Conservation (phyloP, 768 basidiomycete species). For the Leccinum disarticulatum region DNA sequence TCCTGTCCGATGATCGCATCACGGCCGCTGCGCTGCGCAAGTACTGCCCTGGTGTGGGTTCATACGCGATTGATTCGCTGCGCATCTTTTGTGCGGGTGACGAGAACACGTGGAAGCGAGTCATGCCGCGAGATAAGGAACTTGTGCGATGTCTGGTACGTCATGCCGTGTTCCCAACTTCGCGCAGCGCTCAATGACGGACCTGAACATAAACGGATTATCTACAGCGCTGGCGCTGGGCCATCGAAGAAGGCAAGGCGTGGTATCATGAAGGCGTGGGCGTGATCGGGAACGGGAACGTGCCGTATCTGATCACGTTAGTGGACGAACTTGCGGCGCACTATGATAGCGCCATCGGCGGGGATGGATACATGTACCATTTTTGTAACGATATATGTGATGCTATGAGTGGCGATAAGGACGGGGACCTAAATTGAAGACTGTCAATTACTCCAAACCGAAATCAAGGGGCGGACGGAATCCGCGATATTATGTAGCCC, state of each 20-base stretch:
- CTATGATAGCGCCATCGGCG: constrained; percentile 25
- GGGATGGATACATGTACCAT: constrained; percentile 27
- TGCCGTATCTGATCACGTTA: constrained; percentile 40
- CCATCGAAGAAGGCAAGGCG: constrained; percentile 47
- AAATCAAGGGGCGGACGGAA: background rate
- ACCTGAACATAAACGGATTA: background rate
- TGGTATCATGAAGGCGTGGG: constrained; percentile 50
- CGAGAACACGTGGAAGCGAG: constrained; percentile 56
- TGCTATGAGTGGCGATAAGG: background rate
- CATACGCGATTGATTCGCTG: constrained; percentile 75
- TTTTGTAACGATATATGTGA: constrained; percentile 25
- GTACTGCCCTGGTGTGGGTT: constrained; percentile 63
- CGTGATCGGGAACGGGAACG: constrained; percentile 36
- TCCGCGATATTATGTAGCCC: background rate
- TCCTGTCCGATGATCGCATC: background rate
- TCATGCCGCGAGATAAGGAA: constrained; percentile 68
- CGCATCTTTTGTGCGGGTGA: constrained; percentile 57
- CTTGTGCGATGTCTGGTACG: constrained; percentile 64
- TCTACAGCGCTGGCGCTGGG: constrained; percentile 72
- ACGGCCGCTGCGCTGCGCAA: constrained; percentile 47
- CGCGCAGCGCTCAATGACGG: background rate
- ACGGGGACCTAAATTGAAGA: background rate
- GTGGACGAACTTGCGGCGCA: constrained; percentile 39
- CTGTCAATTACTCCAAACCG: background rate
- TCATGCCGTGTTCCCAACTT: background rate